These are phyloP conservation scores for Fusarium sp. DNA, from an alignment of 2,329 filamentous ascomycete genomes.

Conservation along the genomic window DNA sequence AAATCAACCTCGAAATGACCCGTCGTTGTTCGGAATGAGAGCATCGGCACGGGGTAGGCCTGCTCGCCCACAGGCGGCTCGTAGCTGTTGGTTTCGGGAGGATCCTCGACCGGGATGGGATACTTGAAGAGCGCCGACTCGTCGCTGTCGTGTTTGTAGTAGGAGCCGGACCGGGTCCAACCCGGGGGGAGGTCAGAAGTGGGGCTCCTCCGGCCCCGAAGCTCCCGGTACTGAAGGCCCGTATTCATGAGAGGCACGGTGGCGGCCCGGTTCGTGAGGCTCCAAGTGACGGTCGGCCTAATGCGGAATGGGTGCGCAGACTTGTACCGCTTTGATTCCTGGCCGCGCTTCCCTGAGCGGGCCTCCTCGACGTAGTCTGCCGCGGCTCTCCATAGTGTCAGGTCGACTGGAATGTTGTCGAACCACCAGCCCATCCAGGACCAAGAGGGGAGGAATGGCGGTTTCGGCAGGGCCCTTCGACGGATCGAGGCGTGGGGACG, in stretches of 20 bases:
- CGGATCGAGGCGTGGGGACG: conserved; percentile 57
- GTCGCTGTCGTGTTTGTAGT: conserved; percentile 57
- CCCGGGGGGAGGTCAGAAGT: conserved; percentile 51
- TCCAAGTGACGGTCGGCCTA: conserved; percentile 53
- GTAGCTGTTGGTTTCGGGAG: conserved; percentile 45
- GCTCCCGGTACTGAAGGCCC: conserved; percentile 55
- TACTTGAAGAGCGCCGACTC: conserved; percentile 55
- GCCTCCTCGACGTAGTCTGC: conserved; percentile 58
- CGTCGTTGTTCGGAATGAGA: conserved; percentile 55
- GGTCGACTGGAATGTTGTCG: conserved; percentile 56
- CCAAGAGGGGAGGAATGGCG: conserved; percentile 58
- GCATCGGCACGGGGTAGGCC: conserved; percentile 52
- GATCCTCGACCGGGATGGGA: conserved; percentile 55
- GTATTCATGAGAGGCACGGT: conserved; percentile 51
- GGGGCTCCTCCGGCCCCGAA: conserved; percentile 49
- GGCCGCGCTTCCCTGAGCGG: conserved; percentile 46
- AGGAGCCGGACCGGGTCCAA: conserved; percentile 53
- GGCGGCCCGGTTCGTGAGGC: conserved; percentile 53
- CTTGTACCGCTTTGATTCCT: conserved; percentile 51
- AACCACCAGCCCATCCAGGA: conserved; percentile 63
- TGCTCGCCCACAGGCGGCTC: conserved; percentile 47
- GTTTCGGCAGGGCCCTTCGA: conserved; percentile 50
- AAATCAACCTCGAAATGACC: conserved; percentile 58
- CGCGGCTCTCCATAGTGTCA: conserved; percentile 57
- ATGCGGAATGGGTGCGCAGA: conserved; percentile 54